Conservation (phyloP, 2,329 filamentous ascomycete species). For the Sporothrix pseudoabietina region DNA sequence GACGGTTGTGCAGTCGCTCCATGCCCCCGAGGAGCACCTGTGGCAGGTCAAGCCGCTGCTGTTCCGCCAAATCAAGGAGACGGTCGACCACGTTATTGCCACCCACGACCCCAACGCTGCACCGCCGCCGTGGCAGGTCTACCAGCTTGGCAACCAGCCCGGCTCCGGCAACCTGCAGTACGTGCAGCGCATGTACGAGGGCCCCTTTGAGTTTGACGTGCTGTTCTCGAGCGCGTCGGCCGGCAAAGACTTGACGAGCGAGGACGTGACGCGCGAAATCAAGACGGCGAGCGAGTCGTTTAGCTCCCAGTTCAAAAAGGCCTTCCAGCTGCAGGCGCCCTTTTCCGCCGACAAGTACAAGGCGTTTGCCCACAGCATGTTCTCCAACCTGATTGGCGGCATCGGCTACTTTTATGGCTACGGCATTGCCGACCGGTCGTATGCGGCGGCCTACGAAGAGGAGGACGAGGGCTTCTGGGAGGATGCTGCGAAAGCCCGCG, state of each 20-base stretch:
- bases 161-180: constrained; percentile 79
- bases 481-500: constrained; percentile 78
- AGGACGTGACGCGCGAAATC: constrained; percentile 71
- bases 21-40: constrained; percentile 66
- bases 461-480: constrained; percentile 96
- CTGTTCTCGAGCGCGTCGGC: constrained; percentile 81
- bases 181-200: constrained; percentile 88
- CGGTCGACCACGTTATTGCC: constrained; percentile 53
- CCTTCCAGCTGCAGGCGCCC: constrained; percentile 73
- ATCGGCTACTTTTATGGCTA: constrained; percentile 95
- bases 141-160: constrained; percentile 72
- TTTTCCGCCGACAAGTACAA: constrained; percentile 69
- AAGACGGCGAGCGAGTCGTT: constrained; percentile 68
- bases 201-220: constrained; percentile 89
- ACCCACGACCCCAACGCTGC: constrained; percentile 60
- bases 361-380: constrained; percentile 82
- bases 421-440: constrained; percentile 84
- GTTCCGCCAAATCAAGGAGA: constrained; percentile 56
- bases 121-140: constrained; percentile 82
- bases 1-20: constrained; percentile 73
- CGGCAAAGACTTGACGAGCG: constrained; percentile 54
- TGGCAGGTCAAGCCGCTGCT: constrained; percentile 76
- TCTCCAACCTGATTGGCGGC: constrained; percentile 91
- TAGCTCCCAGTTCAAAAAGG: constrained; percentile 69
- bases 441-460: constrained; percentile 91